These are phyloP conservation scores for Gossypium bickii DNA, from an alignment of 345 rosid species.

Conservation along the genomic window DNA sequence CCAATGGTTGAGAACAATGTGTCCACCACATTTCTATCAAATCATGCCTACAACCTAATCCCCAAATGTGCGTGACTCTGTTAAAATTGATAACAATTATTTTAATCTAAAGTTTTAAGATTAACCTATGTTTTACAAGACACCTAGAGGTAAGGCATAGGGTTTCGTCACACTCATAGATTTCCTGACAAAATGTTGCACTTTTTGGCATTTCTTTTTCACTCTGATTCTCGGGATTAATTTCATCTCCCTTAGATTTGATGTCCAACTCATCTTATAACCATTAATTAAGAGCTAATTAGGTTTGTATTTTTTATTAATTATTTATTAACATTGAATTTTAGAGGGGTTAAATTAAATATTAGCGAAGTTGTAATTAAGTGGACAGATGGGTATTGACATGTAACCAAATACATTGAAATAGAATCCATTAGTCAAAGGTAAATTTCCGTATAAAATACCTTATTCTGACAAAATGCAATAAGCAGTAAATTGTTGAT, in stretches of 20 bases:
- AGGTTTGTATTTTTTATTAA: background rate
- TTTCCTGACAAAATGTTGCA: background rate
- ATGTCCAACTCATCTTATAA: slow-evolving; percentile 1
- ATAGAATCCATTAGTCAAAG: background rate
- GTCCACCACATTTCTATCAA: background rate
- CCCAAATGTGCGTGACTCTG: background rate
- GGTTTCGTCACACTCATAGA: background rate
- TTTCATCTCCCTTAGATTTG: background rate
- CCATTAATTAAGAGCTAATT: background rate
- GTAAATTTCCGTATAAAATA: background rate
- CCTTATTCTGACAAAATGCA: background rate
- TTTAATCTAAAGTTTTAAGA: background rate
- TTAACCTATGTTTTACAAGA: background rate
- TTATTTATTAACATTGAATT: background rate
- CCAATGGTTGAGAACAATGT: background rate
- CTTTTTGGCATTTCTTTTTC: background rate
- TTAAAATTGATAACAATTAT: background rate
- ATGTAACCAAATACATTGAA: background rate
- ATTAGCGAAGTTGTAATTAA: too few relatives aligned
- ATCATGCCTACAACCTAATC: slow-evolving; percentile 16
- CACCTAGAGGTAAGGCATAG: background rate
- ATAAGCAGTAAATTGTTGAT: background rate
- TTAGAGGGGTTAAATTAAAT: background rate
- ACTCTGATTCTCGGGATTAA: background rate
- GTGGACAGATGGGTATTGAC: background rate